Evolutionary conservation across 805 yeast genomes (phyloP).

Genomic region (Jamesozyma piceae): DNA sequence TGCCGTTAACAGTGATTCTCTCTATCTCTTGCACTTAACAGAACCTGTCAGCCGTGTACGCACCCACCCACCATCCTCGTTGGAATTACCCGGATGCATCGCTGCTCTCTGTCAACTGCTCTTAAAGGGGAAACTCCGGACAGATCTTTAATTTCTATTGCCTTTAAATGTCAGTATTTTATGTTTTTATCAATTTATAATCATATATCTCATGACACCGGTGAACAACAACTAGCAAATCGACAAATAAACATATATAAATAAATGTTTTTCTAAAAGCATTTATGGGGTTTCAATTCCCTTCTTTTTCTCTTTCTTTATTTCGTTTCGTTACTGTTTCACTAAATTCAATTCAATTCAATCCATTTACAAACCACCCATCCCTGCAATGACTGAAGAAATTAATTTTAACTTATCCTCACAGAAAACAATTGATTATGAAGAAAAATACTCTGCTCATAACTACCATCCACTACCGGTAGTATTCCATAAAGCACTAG

Average conservation of each 20-base stretch:
- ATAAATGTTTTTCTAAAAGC: too few species aligned
- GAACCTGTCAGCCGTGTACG: neutral
- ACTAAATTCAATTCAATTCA: too few species aligned
- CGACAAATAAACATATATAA: too few species aligned
- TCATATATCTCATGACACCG: too few species aligned
- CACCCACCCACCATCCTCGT: neutral
- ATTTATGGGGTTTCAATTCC: too few species aligned
- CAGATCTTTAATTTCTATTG: neutral
- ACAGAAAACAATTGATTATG: conserved; percentile 54
- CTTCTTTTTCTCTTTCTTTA: neutral
- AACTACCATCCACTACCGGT: conserved; percentile 96
- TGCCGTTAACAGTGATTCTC: neutral
- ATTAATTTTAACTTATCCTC: conserved; percentile 39
- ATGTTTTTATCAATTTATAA: too few species aligned
- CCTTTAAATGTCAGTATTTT: neutral
- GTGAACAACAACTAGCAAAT: too few species aligned
- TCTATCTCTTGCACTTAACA: neutral
- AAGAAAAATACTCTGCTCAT: conserved; percentile 81
- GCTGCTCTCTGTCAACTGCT: neutral
- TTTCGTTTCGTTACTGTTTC: neutral
- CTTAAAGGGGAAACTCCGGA: neutral
- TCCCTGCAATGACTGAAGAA: neutral
- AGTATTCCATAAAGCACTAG: conserved; percentile 75
- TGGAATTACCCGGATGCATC: neutral
- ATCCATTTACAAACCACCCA: too few species aligned